A percentile compares a stretch with the other conserved stretches of the same genome.
These are phyloP conservation scores for Podospora pseudopauciseta DNA, from an alignment of 495 filamentous ascomycete species.

Conservation along the genomic window DNA sequence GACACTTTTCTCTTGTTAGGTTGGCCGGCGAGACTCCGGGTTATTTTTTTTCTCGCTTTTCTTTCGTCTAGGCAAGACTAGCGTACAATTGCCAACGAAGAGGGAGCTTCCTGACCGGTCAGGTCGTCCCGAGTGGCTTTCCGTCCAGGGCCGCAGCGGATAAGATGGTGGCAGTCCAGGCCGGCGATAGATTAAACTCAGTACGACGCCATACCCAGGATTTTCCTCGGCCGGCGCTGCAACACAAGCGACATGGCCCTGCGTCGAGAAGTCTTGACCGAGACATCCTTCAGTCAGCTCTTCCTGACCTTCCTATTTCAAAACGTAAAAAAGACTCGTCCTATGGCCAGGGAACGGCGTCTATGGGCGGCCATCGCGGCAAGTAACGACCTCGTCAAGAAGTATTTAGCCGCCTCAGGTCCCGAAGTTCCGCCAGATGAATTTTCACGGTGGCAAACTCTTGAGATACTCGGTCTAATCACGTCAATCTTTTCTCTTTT, in stretches of 20 bases:
- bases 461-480: not conserved
- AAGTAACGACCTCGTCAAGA: not conserved
- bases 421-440: conserved; percentile 1
- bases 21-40: not conserved
- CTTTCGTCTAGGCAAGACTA: not conserved
- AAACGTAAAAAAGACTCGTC: not conserved
- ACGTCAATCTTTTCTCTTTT: too few relatives aligned
- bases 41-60: not conserved
- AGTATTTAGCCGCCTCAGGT: conserved; percentile 18
- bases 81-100: not conserved
- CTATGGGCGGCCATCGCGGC: not conserved
- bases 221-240: conserved; percentile 11
- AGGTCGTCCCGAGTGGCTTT: not conserved
- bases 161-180: conserved; percentile 15
- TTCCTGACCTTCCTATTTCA: not conserved
- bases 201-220: conserved; percentile 7
- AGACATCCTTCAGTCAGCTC: not conserved
- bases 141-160: conserved; percentile 6
- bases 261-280: not conserved
- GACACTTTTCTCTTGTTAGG: conserved; percentile 1
- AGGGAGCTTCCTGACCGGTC: not conserved
- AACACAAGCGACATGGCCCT: conserved; percentile 6
- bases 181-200: conserved; percentile 17
- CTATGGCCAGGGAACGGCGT: not conserved
- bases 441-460: conserved; percentile 14